These are phyloP conservation scores for Dittrichia graveolens DNA, from an alignment of 129 eudicot genomes.

Conservation along the genomic window DNA sequence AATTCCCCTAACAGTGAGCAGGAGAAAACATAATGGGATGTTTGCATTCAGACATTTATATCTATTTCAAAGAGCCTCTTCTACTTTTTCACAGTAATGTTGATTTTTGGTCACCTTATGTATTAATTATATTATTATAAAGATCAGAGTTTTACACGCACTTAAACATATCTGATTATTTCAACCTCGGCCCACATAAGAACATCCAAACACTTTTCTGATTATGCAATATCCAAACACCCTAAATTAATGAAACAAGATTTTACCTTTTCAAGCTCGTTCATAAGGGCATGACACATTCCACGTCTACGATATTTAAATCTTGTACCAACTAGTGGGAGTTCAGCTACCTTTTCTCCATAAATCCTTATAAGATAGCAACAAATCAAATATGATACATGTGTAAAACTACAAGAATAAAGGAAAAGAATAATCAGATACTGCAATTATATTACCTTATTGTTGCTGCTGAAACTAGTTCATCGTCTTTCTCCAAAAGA, in stretches of 20 bases:
- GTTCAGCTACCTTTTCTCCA: conserved; percentile 87
- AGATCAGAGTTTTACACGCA: too few relatives aligned
- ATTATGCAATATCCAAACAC: neutral
- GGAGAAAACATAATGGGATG: too few relatives aligned
- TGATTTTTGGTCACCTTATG: too few relatives aligned
- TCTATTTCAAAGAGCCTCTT: too few relatives aligned
- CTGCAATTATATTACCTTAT: conserved; percentile 49
- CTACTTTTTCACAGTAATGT: too few relatives aligned
- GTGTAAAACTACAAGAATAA: conserved; percentile 23
- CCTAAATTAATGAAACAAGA: neutral
- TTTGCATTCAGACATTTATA: too few relatives aligned
- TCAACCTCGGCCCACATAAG: too few relatives aligned
- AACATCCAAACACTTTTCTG: too few relatives aligned
- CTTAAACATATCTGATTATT: too few relatives aligned
- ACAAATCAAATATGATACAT: neutral
- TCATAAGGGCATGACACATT: conserved; percentile 88
- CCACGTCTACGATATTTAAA: conserved; percentile 80
- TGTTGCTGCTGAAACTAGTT: conserved; percentile 73
- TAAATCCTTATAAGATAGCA: conserved; percentile 52
- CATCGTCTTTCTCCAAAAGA: conserved; percentile 87
- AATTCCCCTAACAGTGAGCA: too few relatives aligned
- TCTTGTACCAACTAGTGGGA: conserved; percentile 89
- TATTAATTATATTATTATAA: too few relatives aligned
- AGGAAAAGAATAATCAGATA: neutral
- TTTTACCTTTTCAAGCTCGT: conserved; percentile 86